Evolutionary conservation across 768 basidiomycete species (phyloP), one percentile per base, ranked within the genome.

Genomic region (Lentinula boryana): DNA sequence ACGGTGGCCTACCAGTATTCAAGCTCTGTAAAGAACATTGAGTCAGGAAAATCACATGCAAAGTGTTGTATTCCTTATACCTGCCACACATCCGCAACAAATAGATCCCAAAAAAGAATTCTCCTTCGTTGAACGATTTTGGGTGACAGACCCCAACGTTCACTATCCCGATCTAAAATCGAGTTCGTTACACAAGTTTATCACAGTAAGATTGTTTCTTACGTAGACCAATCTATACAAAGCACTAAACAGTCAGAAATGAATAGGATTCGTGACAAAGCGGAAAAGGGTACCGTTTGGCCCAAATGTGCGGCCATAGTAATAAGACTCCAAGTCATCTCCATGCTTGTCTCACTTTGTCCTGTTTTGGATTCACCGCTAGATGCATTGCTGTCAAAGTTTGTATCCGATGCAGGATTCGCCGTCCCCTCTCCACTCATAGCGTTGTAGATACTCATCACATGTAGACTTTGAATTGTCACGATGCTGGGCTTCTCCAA

Each of bases 71-170:
- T 31, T 43, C 9, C 71, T 79, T 79, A 38, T 63, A 88, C 88
- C 73, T 82, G 76, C 85, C 86, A 91, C 3, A 80, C 75, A 64
- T 91, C 89, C 0, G 85, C 84, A 18, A 86, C 77, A 64, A 89
- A 91, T 9, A 90, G 75, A 67, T 91, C 87, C 89, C 89, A 92
- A 72, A 92, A 91, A 9, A 89, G 72, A 35, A 85, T 74, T 3
- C 88, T 80, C 8, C 89, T 79, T 32, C 88, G 74, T 63, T 87
- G 80, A 0, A 90, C 84, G 64, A 84, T 80, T 67, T 83, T 83
- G 1, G 80, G 72, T 5, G 82, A 75, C n/a, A 91, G 71, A 1
- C 76, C 80, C 87, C 87, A 89, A 58, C 83, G 73, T 13, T 77
- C 78, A 62, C 84, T 85, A 63, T 89, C 87, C 51, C 88, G 83